Evolutionary conservation across 2,329 filamentous ascomycete genomes (phyloP).

Genomic region (Aulographum hederae): DNA sequence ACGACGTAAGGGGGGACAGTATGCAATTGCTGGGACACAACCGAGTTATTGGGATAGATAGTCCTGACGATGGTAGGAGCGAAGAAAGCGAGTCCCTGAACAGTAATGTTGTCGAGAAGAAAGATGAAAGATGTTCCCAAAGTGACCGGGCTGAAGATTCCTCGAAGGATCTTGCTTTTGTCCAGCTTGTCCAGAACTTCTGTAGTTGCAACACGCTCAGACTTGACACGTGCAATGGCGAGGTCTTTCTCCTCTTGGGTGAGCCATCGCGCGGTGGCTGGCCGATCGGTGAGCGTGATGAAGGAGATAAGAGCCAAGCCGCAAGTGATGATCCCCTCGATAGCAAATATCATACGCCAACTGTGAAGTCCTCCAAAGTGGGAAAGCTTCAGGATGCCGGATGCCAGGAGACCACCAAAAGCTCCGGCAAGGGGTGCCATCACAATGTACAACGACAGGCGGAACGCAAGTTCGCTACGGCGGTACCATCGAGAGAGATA

Average conservation of each 20-base stretch:
- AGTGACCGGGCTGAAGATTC: conserved; percentile 46
- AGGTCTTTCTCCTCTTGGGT: conserved; percentile 46
- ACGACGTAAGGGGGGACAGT: conserved; percentile 55
- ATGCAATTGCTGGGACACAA: conserved; percentile 47
- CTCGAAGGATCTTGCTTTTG: conserved; percentile 37
- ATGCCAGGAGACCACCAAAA: conserved; percentile 47
- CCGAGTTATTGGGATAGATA: conserved; percentile 41
- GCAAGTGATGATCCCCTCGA: conserved; percentile 50
- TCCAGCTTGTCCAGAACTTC: conserved; percentile 47
- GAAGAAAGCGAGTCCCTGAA: conserved; percentile 54
- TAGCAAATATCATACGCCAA: conserved; percentile 56
- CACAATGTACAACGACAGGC: conserved; percentile 50
- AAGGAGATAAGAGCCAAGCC: conserved; percentile 41
- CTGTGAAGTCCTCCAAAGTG: conserved; percentile 35
- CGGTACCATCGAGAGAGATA: conserved; percentile 57
- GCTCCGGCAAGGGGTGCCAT: conserved; percentile 53
- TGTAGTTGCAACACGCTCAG: conserved; percentile 44
- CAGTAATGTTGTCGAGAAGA: conserved; percentile 49
- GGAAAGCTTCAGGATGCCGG: conserved; percentile 42
- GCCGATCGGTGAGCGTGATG: conserved; percentile 48
- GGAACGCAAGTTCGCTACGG: conserved; percentile 48
- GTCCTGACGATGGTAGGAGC: conserved; percentile 49
- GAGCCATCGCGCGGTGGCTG: conserved; percentile 49
- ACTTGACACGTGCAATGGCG: conserved; percentile 48
- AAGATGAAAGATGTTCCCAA: conserved; percentile 39